A percentile compares a stretch with the other conserved stretches of the same genome.
These are phyloP conservation scores for Dipteronia sinensis DNA, from an alignment of 345 rosid species.

Conservation along the genomic window DNA sequence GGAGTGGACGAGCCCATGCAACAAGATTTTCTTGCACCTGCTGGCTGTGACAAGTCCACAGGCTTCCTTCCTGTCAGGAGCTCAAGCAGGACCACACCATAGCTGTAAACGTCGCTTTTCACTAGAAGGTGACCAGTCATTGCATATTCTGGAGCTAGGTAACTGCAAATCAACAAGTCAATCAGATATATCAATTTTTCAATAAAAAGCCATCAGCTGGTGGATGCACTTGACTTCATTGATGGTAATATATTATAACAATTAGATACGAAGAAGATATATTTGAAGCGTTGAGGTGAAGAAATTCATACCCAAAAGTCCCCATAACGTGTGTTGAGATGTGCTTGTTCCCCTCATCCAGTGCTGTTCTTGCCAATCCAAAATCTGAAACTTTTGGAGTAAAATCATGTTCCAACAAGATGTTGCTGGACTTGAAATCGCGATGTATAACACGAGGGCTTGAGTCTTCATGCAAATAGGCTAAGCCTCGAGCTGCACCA, in stretches of 20 bases:
- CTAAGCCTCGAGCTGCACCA: conserved; percentile 78
- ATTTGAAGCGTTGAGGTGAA: neutral
- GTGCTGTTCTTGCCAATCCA: conserved; percentile 73
- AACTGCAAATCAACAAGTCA: conserved; percentile 37
- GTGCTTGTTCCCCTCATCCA: conserved; percentile 62
- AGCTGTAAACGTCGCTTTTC: conserved; percentile 78
- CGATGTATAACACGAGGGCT: conserved; percentile 72
- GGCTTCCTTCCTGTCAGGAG: conserved; percentile 72
- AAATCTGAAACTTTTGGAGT: conserved; percentile 77
- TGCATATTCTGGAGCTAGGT: conserved; percentile 78
- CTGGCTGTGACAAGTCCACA: conserved; percentile 65
- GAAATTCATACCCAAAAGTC: conserved; percentile 66
- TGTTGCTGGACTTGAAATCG: conserved; percentile 79
- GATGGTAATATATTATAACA: neutral
- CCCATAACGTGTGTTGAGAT: conserved; percentile 81
- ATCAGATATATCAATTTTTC: conserved; percentile 5
- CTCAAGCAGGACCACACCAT: conserved; percentile 79
- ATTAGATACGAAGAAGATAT: neutral
- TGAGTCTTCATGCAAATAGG: conserved; percentile 83
- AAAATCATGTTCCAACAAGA: conserved; percentile 69
- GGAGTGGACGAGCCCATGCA: conserved; percentile 64
- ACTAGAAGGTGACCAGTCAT: conserved; percentile 79
- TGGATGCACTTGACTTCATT: neutral
- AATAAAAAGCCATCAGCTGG: neutral
- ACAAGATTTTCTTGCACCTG: conserved; percentile 77